phyloP scores from a whole-genome alignment of 768 basidiomycete species.

The Scleroderma bovista region DNA sequence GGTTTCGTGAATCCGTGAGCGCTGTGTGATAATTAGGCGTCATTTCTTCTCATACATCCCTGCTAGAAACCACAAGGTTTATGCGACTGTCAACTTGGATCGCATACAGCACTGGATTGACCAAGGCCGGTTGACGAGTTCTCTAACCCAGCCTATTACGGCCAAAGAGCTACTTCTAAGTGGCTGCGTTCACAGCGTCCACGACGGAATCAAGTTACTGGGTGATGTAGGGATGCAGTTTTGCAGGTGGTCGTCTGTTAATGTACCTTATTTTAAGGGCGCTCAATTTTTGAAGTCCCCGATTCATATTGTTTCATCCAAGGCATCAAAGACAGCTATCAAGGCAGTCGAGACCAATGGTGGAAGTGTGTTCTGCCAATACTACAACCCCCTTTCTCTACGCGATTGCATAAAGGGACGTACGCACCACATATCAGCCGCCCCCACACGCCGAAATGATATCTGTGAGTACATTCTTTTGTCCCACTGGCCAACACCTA shows the following conservation, averaged over 20 bases:
- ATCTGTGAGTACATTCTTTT: constrained; percentile 52
- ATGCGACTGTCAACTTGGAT: constrained; percentile 82
- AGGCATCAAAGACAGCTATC: constrained; percentile 85
- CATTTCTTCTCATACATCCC: not conserved
- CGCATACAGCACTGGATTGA: constrained; percentile 90
- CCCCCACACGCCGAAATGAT: constrained; percentile 81
- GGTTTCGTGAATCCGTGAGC: constrained; percentile 92
- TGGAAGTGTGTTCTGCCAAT: constrained; percentile 84
- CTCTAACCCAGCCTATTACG: constrained; percentile 80
- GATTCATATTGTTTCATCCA: constrained; percentile 76
- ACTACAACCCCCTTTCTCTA: constrained; percentile 83
- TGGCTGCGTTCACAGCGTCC: constrained; percentile 81
- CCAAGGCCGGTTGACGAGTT: constrained; percentile 71
- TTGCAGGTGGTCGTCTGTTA: not conserved
- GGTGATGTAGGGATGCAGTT: constrained; percentile 55
- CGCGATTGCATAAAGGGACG: constrained; percentile 71
- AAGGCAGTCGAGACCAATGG: constrained; percentile 75
- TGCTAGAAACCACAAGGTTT: constrained; percentile 64
- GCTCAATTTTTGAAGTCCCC: constrained; percentile 58
- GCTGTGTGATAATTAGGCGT: not conserved
- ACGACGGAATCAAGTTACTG: constrained; percentile 89
- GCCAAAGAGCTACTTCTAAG: constrained; percentile 80
- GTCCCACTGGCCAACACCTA: constrained; percentile 1
- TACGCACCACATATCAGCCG: constrained; percentile 65
- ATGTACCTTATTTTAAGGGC: constrained; percentile 42